Base-by-base conservation (phyloP, 768 basidiomycete genomes). In the Lentinula edodes region DNA sequence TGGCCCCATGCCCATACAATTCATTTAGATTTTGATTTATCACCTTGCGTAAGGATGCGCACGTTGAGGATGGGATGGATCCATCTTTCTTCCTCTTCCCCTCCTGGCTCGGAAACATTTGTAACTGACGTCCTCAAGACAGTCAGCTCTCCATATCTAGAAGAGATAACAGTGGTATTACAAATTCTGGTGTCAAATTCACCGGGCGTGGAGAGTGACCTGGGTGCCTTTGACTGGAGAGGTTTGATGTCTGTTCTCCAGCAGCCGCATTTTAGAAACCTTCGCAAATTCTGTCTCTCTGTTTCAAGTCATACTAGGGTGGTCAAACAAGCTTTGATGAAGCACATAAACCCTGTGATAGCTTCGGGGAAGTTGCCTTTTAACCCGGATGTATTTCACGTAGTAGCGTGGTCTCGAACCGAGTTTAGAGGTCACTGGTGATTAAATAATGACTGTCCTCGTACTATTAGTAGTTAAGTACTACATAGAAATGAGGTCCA, bases 181-280 rank as follows among this genome's bases (percentile, higher is more conserved):
- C 41, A 48, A 34, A 48, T 59, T n/a, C 8, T 48, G 35, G 41
- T 56, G 6, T 43, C 55, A 23, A 54, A 54, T 16, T 38, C 53
- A 20, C 41, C 23, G 12, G 43, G 43, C 3, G 46, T 36, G 18
- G 48, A 48, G n/a, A 45, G 35, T 12, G 45, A 59, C 12, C 48
- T 59, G 7, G 45, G 13, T n/a, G 58, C 45, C 10, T 50, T 59
- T 59, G 58, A 59, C n/a, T 59, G 58, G 58, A 20, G 13, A 8
- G 58, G 45, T n/a, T 34, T 59, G 6, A 13, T 51, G 7, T 23
- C 16, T 48, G 58, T 59, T 10, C 58, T 59, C 46, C 58, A 59
- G 34, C 32, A 38, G 34, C 58, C 58, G 9, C 48, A 18, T 15
- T 59, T 59, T 28, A 36, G 50, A 34, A 51, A 41, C n/a, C 45